These are phyloP conservation scores for Flaveria bidentis DNA, from an alignment of 129 eudicot genomes.

Conservation along the genomic window DNA sequence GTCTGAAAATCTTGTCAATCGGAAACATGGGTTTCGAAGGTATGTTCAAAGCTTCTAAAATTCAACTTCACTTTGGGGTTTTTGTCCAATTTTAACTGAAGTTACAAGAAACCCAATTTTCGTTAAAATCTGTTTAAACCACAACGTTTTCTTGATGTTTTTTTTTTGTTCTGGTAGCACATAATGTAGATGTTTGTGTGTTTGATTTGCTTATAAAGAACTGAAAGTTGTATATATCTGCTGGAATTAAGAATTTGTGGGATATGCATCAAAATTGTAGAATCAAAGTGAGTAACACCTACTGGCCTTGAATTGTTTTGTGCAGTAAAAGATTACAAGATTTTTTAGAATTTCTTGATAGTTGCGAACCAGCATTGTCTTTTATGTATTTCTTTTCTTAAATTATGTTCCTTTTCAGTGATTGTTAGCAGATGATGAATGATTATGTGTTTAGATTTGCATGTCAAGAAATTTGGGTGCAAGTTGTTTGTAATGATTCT, in stretches of 20 bases:
- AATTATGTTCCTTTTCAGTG: neutral
- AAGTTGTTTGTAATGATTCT: no score
- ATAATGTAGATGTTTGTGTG: neutral
- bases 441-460: neutral
- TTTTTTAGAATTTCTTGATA: neutral
- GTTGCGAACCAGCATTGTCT: neutral
- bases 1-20: neutral
- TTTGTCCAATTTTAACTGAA: neutral
- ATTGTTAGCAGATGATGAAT: neutral
- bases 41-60: neutral
- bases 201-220: neutral
- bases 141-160: no score
- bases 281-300: neutral
- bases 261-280: neutral
- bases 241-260: no score
- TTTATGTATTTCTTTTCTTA: neutral
- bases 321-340: neutral
- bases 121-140: neutral
- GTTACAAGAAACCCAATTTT: neutral
- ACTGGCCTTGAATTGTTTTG: neutral
- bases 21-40: conserved; percentile 28
- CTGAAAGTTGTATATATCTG: no score
- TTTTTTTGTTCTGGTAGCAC: neutral
- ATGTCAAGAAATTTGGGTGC: neutral
- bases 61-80: conserved; percentile 11